Evolutionary conservation across 441 rosid genomes (phyloP), one percentile per base, ranked within the genome.

Genomic region (Mallotus japonicus): DNA sequence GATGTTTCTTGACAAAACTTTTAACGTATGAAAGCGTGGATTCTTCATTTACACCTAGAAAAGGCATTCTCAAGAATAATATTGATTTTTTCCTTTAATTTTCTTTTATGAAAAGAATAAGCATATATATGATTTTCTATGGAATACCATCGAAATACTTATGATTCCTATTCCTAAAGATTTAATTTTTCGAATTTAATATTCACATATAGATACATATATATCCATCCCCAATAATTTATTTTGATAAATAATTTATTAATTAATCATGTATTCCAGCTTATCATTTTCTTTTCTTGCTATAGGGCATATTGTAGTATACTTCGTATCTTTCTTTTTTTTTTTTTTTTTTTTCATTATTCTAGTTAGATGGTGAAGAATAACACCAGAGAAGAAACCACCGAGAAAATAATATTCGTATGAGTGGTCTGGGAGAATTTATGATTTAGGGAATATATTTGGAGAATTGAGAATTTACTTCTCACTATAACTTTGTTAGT

Each of bases 391-490:
- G n/a, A 37, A 64, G 3, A 22, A 58, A 32, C 6, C 17, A n/a
- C 24, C 11, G 54, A 9, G n/a, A 42, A 19, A 22, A 22, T 73
- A 34, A 73, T 71, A 76, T 82, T 79, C 81, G 66, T 56, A 37
- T 65, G 70, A 76, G 67, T 75, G 64, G 70, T 49, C 34, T 59
- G 17, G 4, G 59, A 62, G 58, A 77, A 75, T 70, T 80, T 76
- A 73, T 73, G 80, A 75, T 80, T 58, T 73, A 49, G 77, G 60
- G 83, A 83, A 80, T 83, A 80, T 77, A 72, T 70, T 57, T 62
- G 1, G 66, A 67, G 65, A 71, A 71, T 3, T 71, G 56, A 50
- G 70, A 64, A 62, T 73, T 73, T 67, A 51, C 60, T 17, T 60
- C 50, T 20, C 32, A 28, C 13, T 64, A 8, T 8, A 46, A 51